Evolutionary conservation across 495 filamentous ascomycete genomes (phyloP), one percentile per base, ranked within the genome.

Genomic region (Penicillium riverlandense): DNA sequence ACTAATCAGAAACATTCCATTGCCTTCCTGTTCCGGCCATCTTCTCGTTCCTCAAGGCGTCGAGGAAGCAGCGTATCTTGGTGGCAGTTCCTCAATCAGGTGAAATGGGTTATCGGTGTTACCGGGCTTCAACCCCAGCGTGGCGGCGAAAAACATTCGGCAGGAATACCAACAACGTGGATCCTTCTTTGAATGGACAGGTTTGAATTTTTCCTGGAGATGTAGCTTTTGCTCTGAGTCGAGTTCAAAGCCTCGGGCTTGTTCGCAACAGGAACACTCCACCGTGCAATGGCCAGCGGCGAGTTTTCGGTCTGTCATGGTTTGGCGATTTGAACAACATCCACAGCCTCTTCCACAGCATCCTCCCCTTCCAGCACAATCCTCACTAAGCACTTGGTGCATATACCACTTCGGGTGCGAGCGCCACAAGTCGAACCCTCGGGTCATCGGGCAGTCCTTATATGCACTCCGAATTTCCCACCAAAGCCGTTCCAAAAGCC

Each of bases 351-450:
- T 40, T 8, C 38, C 38, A 35, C 38, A 41, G 27, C 38, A 47
- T 16, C 44, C 44, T 35, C 38, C 44, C 37, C 38, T 40, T 22
- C 13, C 32, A n/a, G 28, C 30, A 6, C 38, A 47, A 27, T 47
- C 38, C 12, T 47, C 15, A 11, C n/a, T 3, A 33, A 47, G 44
- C 27, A 41, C 38, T 27, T 10, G 32, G 30, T 47, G 32, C 22
- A 47, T 40, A 9, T 47, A 47, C 44, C 38, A 47, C 16, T 34
- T 36, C 15, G 38, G 37, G 30, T 47, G 30, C 10, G 38, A 41
- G 11, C 44, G 37, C 38, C 32, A 47, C 12, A 37, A 31, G 7
- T 47, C 31, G 15, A 47, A 39, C 31, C 37, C 43, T 33, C 37
- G 37, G 6, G 29, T 39, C 28, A 40, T 16, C 13, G 37, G 37